These are phyloP conservation scores for Zygotorulaspora danielsina DNA, from an alignment of 805 yeast species.

Conservation along the genomic window DNA sequence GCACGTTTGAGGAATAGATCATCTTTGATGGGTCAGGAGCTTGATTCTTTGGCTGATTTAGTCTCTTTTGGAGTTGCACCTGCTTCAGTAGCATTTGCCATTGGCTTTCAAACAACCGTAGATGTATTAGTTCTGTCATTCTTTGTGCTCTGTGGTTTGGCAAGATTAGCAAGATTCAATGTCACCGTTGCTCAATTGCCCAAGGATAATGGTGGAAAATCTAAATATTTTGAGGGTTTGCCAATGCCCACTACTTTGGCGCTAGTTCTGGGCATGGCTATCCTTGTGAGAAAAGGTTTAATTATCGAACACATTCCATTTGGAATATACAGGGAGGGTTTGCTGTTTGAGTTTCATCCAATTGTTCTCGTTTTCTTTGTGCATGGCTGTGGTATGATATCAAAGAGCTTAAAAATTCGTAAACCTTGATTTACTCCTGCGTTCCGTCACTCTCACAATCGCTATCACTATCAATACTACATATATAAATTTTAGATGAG, in stretches of 20 bases:
- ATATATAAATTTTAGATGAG: background rate
- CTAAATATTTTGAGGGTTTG: constrained; percentile 90
- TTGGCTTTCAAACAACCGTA: constrained; percentile 80
- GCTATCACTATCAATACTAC: background rate
- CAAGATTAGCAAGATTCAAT: constrained; percentile 91
- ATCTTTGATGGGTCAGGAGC: constrained; percentile 93
- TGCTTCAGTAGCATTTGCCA: constrained; percentile 83
- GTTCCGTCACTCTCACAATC: background rate
- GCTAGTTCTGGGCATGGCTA: constrained; percentile 70
- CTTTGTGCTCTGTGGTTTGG: constrained; percentile 89
- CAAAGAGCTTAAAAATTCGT: constrained; percentile 87
- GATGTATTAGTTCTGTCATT: constrained; percentile 74
- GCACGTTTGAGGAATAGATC: constrained; percentile 92
- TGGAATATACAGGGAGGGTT: constrained; percentile 54
- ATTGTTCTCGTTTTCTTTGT: constrained; percentile 56
- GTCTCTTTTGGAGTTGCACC: constrained; percentile 95
- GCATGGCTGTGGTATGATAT: constrained; percentile 88
- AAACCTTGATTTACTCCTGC: constrained; percentile 47
- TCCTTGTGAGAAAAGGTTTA: constrained; percentile 50
- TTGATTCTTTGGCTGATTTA: constrained; percentile 93
- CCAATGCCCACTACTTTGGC: constrained; percentile 88
- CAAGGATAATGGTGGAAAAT: constrained; percentile 80
- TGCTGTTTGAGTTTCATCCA: constrained; percentile 71
- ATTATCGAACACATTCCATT: constrained; percentile 58
- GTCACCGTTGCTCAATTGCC: constrained; percentile 92